Evolutionary conservation across 352 stramenopile genomes (phyloP).

Genomic region (Phytophthora palmivora): DNA sequence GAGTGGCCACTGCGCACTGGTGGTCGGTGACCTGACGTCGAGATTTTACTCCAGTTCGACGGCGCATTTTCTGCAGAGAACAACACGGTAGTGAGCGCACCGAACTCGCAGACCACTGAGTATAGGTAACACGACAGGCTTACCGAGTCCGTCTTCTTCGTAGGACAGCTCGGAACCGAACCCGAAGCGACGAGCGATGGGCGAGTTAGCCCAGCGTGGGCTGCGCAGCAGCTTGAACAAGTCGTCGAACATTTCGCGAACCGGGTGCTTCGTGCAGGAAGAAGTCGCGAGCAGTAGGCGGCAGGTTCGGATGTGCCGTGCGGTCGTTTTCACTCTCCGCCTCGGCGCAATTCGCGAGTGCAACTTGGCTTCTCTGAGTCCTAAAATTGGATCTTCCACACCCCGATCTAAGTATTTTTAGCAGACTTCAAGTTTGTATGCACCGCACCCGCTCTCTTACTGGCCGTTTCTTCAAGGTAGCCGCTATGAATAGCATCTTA

Average conservation of each 20-base stretch:
- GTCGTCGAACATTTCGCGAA: constrained; percentile 62
- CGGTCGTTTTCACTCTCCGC: constrained; percentile 31
- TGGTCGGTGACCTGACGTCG: constrained; percentile 70
- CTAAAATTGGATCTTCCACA: constrained; percentile 38
- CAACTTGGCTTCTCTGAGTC: constrained; percentile 25
- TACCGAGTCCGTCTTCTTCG: constrained; percentile 67
- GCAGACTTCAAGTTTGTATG: constrained; percentile 21
- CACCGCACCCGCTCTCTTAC: constrained; percentile 19
- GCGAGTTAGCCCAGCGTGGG: constrained; percentile 79
- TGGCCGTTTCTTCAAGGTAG: constrained; percentile 15
- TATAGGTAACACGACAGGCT: constrained; percentile 5
- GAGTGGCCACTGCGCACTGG: constrained; percentile 83
- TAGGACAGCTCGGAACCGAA: constrained; percentile 71
- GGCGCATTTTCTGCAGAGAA: constrained; percentile 45
- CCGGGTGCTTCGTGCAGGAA: constrained; percentile 4
- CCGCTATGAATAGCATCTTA: constrained; percentile 17
- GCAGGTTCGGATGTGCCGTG: constrained; percentile 34
- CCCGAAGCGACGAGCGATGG: constrained; percentile 71
- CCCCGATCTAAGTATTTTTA: constrained; percentile 9
- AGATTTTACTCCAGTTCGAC: constrained; percentile 81
- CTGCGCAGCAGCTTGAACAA: constrained; percentile 87
- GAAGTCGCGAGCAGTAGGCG: constrained; percentile 11
- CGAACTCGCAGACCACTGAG: neutral
- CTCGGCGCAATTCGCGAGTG: constrained; percentile 6
- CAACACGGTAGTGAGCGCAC: constrained; percentile 1